These are phyloP conservation scores for Daldinia sp. DNA, from an alignment of 2,329 filamentous ascomycete genomes.

Conservation along the genomic window DNA sequence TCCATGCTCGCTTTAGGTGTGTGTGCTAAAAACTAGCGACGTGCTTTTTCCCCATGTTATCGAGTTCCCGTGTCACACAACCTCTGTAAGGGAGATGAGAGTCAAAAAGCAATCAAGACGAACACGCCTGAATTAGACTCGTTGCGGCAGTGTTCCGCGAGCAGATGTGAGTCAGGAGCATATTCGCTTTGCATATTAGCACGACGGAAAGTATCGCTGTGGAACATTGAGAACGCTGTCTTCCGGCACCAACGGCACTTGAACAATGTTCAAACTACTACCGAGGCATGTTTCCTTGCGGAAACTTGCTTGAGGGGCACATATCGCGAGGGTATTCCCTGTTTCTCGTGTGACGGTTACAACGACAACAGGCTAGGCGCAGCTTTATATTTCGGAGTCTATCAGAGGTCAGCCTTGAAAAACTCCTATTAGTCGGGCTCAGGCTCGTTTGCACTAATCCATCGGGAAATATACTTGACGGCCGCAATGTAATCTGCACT, in stretches of 20 bases:
- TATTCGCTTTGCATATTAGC: slow-evolving; percentile 10
- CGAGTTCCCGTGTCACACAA: background rate
- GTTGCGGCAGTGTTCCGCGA: background rate
- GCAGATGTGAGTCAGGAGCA: slow-evolving; percentile 1
- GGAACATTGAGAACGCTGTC: slow-evolving; percentile 20
- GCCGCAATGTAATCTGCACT: background rate
- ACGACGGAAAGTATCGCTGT: slow-evolving; percentile 6
- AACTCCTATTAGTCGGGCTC: slow-evolving; percentile 10
- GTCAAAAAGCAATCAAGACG: background rate
- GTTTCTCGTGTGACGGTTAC: slow-evolving; percentile 12
- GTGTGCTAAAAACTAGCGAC: too few relatives aligned
- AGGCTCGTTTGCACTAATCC: background rate
- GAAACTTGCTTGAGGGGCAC: background rate
- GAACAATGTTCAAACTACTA: background rate
- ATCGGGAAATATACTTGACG: slow-evolving; percentile 8
- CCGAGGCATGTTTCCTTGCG: background rate
- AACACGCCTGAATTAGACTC: background rate
- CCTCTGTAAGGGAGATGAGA: background rate
- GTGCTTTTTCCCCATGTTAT: background rate
- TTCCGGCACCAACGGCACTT: slow-evolving; percentile 6
- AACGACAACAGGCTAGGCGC: slow-evolving; percentile 12
- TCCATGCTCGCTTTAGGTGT: background rate
- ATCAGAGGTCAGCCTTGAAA: slow-evolving; percentile 6
- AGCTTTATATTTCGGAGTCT: background rate
- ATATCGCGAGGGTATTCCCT: slow-evolving; percentile 13